A percentile compares a stretch with the other conserved stretches of the same genome.
phyloP scores from a whole-genome alignment of 106 monocot genomes.

The Narthecium ossifragum region DNA sequence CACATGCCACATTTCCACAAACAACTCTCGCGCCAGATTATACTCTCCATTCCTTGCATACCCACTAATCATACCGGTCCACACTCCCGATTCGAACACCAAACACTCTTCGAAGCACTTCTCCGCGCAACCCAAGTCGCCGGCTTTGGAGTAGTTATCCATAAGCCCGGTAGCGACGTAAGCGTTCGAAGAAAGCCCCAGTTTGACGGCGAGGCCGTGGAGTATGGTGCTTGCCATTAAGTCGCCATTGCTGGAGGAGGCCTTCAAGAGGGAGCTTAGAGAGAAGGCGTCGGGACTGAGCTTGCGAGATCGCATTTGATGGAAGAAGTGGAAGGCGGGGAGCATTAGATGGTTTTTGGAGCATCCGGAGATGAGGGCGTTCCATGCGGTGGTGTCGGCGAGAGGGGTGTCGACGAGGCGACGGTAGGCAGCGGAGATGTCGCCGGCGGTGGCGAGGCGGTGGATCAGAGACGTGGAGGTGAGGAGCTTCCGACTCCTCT shows the following conservation, averaged over 20 bases:
- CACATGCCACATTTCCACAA: not conserved
- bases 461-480: too few species aligned
- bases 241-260: not conserved
- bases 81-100: not conserved
- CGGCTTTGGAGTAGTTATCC: constrained; percentile 6
- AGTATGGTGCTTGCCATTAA: not conserved
- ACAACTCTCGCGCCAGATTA: not conserved
- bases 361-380: constrained; percentile 5
- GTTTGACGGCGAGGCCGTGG: constrained; percentile 2
- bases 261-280: constrained; percentile 10
- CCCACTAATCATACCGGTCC: constrained; percentile 6
- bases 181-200: not conserved
- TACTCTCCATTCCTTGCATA: not conserved
- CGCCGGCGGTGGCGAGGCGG: constrained; percentile 7
- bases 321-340: constrained; percentile 3
- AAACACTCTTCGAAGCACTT: constrained; percentile 7
- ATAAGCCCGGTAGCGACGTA: constrained; percentile 4
- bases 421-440: constrained; percentile 3
- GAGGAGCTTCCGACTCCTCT: too few species aligned
- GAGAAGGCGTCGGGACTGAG: constrained; percentile 8
- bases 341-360: not conserved
- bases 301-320: not conserved
- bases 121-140: not conserved
- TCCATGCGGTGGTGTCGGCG: constrained; percentile 6
- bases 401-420: not conserved